Base-by-base conservation (phyloP, 140 eudicot species). In the Bidens hawaiensis region DNA sequence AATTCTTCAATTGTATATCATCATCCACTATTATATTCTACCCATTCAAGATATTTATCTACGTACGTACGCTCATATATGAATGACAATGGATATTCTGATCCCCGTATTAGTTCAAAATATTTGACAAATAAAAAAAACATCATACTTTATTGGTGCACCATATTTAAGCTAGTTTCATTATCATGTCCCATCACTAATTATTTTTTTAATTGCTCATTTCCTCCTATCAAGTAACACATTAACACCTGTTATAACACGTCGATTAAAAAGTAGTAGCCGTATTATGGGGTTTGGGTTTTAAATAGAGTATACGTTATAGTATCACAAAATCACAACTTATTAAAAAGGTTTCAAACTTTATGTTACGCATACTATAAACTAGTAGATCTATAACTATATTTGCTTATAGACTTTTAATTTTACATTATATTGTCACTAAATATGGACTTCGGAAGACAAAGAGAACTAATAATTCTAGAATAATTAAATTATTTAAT, bases 61-160 rank as follows among this genome's bases (percentile, higher is more conserved):
- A 49, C 36, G 76, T n/a, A n/a, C n/a, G n/a, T n/a, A n/a, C n/a
- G 69, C 61, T 60, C 61, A 61, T 60, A 34, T 31, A 69, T 34
- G 16, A 23, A 10, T 31, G n/a, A n/a, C n/a, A n/a, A 33, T 15
- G 76, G 48, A 61, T 70, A 60, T 60, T 48, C 62, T 34, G 24
- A 70, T 60, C 55, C 45, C 49, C 42, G 75, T 46, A 30, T 24
- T 60, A 5, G 3, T 28, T 25, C 45, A 24, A 5, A 25, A 26
- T 60, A 49, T 12, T 16, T 4, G 47, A 49, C 54, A 34, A 48
- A 13, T 24, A 49, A 45, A 45, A 43, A 5, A 46, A 18, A 45
- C 36, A 11, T 21, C 40, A 34, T 31, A 47, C 51, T 45, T 40
- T 25, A 13, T 4, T 4, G 15, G 43, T 22, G 31, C 42, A 19